Evolutionary conservation across 495 filamentous ascomycete species (phyloP).

Genomic region (Penicillium argentinense): DNA sequence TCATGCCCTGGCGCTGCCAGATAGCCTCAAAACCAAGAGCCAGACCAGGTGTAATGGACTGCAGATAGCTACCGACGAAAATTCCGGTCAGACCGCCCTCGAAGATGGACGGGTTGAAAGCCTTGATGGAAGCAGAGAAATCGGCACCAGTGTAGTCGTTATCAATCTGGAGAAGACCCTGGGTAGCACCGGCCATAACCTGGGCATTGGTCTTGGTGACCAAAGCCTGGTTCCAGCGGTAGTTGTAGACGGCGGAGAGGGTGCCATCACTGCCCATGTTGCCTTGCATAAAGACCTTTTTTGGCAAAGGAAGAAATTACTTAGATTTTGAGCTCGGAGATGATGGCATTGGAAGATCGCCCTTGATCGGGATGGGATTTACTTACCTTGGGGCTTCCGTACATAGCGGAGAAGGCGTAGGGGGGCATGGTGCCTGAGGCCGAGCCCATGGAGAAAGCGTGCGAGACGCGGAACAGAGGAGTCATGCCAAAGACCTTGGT

Average conservation of each 20-base stretch:
- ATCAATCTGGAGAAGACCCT: conserved; percentile 83
- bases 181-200: conserved; percentile 62
- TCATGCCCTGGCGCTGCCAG: conserved; percentile 81
- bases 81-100: conserved; percentile 93
- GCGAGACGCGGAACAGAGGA: conserved; percentile 95
- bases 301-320: conserved; percentile 2
- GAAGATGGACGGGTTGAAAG: conserved; percentile 87
- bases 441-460: conserved; percentile 92
- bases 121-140: conserved; percentile 87
- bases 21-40: conserved; percentile 89
- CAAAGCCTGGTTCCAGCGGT: conserved; percentile 72
- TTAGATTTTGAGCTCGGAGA: conserved; percentile 1
- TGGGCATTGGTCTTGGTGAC: conserved; percentile 84
- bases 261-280: conserved; percentile 87
- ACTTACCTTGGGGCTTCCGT: conserved; percentile 86
- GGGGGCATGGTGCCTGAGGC: conserved; percentile 77
- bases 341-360: background rate
- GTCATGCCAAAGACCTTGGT: conserved; percentile 91
- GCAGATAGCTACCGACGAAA: conserved; percentile 91
- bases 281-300: conserved; percentile 90
- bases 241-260: conserved; percentile 83
- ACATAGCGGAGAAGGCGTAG: conserved; percentile 91
- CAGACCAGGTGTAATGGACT: conserved; percentile 84
- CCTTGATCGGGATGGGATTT: background rate
- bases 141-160: conserved; percentile 91